Base-by-base conservation (phyloP, 2,329 filamentous ascomycete species). In the Talaromyces rugulosus region DNA sequence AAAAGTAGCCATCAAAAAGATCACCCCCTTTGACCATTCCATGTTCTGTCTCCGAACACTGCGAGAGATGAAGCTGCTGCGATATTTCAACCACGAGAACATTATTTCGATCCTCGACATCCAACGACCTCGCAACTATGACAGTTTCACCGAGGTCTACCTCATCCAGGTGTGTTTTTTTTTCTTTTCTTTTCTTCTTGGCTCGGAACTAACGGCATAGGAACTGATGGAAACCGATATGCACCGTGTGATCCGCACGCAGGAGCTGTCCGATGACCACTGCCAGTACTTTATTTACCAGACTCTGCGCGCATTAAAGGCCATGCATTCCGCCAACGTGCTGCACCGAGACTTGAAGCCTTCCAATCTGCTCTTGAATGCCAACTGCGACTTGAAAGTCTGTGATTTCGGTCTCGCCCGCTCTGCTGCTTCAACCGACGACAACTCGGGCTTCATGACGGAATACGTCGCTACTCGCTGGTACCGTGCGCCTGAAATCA, bases 231-330 rank as follows among this genome's bases (percentile, higher is more conserved):
- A 99, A 82, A 99, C 95, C 55, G 95, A 99, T 74, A 99, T 99
- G 95, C 95, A 99, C 78, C 88, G 95, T 68, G 95, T 99, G 68
- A 99, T 99, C 73, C 92, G 95, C 70, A 99, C 95, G 44, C 95
- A 99, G 80, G 95, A 99, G 74, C 87, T 99, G 53, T 98, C 95
- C 42, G 95, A 99, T 77, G 95, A 99, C 77, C 95, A 99, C 78
- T 99, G 95, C 85, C 95, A 99, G 79, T 99, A 99, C 82, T 99
- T 99, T 81, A 99, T 99, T 80, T 99, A 99, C 83, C 95, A 99
- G 82, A 99, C 95, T 2, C 87, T 99, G 62, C 92, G 95, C 71
- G 95, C 94, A 11, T 84, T 99, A 71, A 99, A 99, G 83, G 95
- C 95, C 44, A 98, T 99, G 94, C 95, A 99, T 81, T 98, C 95